Evolutionary conservation across 1,284 basidiomycete genomes (phyloP).

Genomic region (Flammula alnicola): DNA sequence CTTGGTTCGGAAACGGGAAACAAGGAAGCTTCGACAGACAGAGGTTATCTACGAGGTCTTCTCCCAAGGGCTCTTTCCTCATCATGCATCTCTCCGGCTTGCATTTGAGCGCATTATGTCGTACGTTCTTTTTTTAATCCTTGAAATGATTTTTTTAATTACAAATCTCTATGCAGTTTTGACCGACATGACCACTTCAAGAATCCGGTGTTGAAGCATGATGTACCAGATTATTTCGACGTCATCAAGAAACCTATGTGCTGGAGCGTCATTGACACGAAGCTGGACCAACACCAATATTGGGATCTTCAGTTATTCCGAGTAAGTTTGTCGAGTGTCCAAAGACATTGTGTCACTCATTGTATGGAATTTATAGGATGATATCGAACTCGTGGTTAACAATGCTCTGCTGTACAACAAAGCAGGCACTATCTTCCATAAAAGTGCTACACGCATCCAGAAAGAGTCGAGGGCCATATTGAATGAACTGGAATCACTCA

Average conservation of each 20-base stretch:
- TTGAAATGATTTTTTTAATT: constrained; percentile 5
- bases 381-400: constrained; percentile 80
- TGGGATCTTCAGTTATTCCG: constrained; percentile 77
- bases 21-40: constrained; percentile 77
- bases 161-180: constrained; percentile 47
- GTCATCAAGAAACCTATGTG: constrained; percentile 89
- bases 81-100: constrained; percentile 62
- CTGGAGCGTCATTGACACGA: constrained; percentile 82
- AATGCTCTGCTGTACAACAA: constrained; percentile 93
- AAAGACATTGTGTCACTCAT: background rate
- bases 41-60: constrained; percentile 76
- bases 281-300: constrained; percentile 82
- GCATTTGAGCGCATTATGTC: constrained; percentile 73
- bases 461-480: constrained; percentile 63
- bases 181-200: constrained; percentile 81
- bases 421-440: constrained; percentile 73
- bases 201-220: constrained; percentile 76
- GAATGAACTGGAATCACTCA: constrained; percentile 52
- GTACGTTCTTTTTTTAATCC: constrained; percentile 47
- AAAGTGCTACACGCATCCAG: constrained; percentile 74
- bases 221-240: constrained; percentile 94
- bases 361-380: constrained; percentile 53
- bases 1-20: constrained; percentile 82
- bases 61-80: constrained; percentile 68
- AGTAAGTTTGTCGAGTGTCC: constrained; percentile 44